Evolutionary conservation across 2,329 filamentous ascomycete species (phyloP).

Genomic region (Fusarium sp.): DNA sequence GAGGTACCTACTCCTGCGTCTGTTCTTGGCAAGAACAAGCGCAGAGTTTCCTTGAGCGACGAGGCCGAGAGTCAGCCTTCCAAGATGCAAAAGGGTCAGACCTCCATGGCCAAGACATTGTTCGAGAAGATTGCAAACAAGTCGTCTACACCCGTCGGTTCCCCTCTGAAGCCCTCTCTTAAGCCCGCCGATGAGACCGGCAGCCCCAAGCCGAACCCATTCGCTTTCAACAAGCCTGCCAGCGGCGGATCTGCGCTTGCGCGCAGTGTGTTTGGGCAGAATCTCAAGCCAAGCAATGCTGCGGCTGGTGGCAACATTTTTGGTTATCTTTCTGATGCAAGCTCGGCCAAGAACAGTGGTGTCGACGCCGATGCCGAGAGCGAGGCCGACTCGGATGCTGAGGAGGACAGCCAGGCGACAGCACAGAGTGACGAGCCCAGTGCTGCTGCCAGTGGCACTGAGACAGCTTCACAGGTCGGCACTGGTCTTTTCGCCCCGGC

Average conservation of each 20-base stretch:
- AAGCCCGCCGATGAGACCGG: slow-evolving; percentile 44
- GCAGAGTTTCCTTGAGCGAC: slow-evolving; percentile 60
- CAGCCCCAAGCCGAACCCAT: slow-evolving; percentile 49
- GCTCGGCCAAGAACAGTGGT: slow-evolving; percentile 66
- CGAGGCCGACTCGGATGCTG: slow-evolving; percentile 57
- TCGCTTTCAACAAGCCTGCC: slow-evolving; percentile 51
- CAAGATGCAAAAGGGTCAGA: slow-evolving; percentile 64
- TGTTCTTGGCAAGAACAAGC: slow-evolving; percentile 62
- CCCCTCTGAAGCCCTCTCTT: slow-evolving; percentile 48
- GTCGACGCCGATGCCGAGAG: slow-evolving; percentile 61
- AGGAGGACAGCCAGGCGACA: slow-evolving; percentile 56
- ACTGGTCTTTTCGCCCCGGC: slow-evolving; percentile 44
- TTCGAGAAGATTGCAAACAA: slow-evolving; percentile 70
- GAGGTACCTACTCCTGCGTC: slow-evolving; percentile 43
- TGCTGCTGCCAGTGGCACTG: slow-evolving; percentile 55
- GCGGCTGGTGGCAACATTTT: slow-evolving; percentile 64
- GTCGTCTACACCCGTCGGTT: slow-evolving; percentile 49
- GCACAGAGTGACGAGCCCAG: slow-evolving; percentile 59
- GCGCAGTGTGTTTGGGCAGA: slow-evolving; percentile 58
- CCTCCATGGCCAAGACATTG: slow-evolving; percentile 66
- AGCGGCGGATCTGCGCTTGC: slow-evolving; percentile 50
- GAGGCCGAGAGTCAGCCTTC: slow-evolving; percentile 62
- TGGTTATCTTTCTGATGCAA: slow-evolving; percentile 68
- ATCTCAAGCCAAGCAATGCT: slow-evolving; percentile 49
- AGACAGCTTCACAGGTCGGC: slow-evolving; percentile 52